phyloP scores from a whole-genome alignment of 2,329 filamentous ascomycete species.

The Aulographum hederae region DNA sequence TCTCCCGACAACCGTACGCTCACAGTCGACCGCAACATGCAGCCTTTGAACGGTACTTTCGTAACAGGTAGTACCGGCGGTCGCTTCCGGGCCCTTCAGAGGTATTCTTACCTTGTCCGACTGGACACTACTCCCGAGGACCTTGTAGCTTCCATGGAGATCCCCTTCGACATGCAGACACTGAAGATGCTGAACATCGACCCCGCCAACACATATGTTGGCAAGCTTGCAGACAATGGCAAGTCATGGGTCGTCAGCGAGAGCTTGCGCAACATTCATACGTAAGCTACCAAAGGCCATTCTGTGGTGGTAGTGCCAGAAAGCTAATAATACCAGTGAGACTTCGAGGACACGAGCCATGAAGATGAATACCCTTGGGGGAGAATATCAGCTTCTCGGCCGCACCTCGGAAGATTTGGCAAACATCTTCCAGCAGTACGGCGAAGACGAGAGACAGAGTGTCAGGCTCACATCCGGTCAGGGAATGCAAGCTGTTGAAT shows the following conservation, averaged over 20 bases:
- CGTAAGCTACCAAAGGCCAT: constrained; percentile 4
- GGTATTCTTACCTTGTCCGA: constrained; percentile 15
- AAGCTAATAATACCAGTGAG: constrained; percentile 4
- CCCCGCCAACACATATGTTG: constrained; percentile 7
- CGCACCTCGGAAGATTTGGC: constrained; percentile 10
- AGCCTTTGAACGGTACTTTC: constrained; percentile 12
- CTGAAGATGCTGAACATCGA: constrained; percentile 9
- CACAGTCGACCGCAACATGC: constrained; percentile 13
- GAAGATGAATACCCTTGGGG: constrained; percentile 14
- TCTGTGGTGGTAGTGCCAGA: neutral
- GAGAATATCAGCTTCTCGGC: constrained; percentile 15
- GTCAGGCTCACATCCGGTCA: constrained; percentile 12
- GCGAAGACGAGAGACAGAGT: constrained; percentile 13
- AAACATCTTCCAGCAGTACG: constrained; percentile 18
- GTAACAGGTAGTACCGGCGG: constrained; percentile 13
- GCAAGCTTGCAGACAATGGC: constrained; percentile 5
- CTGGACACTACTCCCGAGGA: constrained; percentile 15
- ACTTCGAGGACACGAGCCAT: constrained; percentile 15
- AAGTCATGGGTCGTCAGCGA: constrained; percentile 19
- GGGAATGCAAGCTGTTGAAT: constrained; percentile 11
- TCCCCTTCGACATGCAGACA: constrained; percentile 12
- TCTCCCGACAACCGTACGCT: constrained; percentile 15
- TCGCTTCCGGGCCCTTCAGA: constrained; percentile 12
- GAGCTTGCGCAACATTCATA: constrained; percentile 11
- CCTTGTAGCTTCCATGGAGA: constrained; percentile 16